Base-by-base conservation (phyloP, 179 eudicot species). In the Dionaea muscipula region DNA sequence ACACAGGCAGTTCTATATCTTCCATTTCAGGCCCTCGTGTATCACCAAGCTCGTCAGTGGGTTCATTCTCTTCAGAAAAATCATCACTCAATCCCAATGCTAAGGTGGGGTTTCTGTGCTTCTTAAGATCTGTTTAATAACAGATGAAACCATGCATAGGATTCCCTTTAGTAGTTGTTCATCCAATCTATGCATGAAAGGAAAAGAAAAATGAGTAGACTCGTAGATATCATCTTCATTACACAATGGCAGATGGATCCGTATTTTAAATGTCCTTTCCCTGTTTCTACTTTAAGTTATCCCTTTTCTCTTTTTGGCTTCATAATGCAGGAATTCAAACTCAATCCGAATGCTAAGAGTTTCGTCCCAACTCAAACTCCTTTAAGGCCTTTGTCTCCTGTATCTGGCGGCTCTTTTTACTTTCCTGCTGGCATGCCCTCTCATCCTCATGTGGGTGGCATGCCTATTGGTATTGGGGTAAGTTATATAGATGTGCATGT, bases 401-500 rank as follows among this genome's bases (percentile, higher is more conserved):
- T 67, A 55, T 65, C 81, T 56, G 98, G 84, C 48, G 60, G 82
- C 51, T 73, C 98, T 38, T 91, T 76, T 67, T 91, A 84, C 71
- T 82, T 62, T 49, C 96, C 81, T 45, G 35, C 83, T 58, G 78
- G 67, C 31, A 62, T 75, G 63, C 70, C 79, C 47, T 43, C 84
- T 54, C 72, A 73, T 36, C 76, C 87, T 19, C 84, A 77, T 53
- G 78, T 87, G 88, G 91, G 71, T 80, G 90, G 85, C 67, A 74
- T 86, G 86, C 94, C 85, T 54, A 75, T 86, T 39, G 86, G 86
- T 63, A 56, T 83, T 65, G 97, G 94, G 87, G 97, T 81, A 61
- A 81, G 97, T 72, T 47, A 37, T 49, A 14, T 12, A 41, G 21
- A 11, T 43, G 16, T 5, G 4, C 17, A 5, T 43, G 10, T 43